Base-by-base conservation (phyloP, 306 rosid species). In the Rosa chinensis region DNA sequence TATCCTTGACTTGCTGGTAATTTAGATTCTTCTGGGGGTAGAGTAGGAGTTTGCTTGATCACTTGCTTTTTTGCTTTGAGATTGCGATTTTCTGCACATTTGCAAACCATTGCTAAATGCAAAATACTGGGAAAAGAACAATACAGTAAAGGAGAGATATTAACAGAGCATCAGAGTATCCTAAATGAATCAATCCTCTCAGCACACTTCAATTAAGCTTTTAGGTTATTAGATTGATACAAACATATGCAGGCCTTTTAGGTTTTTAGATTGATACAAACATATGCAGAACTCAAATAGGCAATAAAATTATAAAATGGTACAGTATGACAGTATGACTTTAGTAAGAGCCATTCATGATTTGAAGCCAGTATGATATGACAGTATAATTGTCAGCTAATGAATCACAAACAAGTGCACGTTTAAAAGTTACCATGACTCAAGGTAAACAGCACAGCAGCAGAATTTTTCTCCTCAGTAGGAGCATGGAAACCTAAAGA, bases 401-500 rank as follows among this genome's bases (percentile, higher is more conserved):
- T 61, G 40, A 74, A 40, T 59, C 56, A 52, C 75, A 80, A 81
- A 55, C 64, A 73, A 53, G 13, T 81, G 73, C 82, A 66, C 12
- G 64, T 72, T 49, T 47, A 40, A 75, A 81, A 78, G 76, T 74
- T 86, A 91, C 95, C 99, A 83, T 56, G 86, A 42, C 70, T 58
- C 7, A 79, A 76, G 66, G 76, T 66, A 76, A 86, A 82, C 69
- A 88, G 77, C 73, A 89, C 77, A 73, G 86, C 82, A 39, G 88
- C 91, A 77, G 80, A 59, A 75, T 77, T 80, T 87, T 84, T 89
- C 40, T 87, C 91, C 56, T 89, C 87, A n/a, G 35, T 44, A 21
- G 88, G 72, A 82, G 97, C 85, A 81, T 21, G 84, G 64, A 95
- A 90, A 61, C 99, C 99, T 84, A 91, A 84, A 0, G 97, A 88